Evolutionary conservation across 768 basidiomycete genomes (phyloP).

Genomic region (Leccinellum rugosiceps): DNA sequence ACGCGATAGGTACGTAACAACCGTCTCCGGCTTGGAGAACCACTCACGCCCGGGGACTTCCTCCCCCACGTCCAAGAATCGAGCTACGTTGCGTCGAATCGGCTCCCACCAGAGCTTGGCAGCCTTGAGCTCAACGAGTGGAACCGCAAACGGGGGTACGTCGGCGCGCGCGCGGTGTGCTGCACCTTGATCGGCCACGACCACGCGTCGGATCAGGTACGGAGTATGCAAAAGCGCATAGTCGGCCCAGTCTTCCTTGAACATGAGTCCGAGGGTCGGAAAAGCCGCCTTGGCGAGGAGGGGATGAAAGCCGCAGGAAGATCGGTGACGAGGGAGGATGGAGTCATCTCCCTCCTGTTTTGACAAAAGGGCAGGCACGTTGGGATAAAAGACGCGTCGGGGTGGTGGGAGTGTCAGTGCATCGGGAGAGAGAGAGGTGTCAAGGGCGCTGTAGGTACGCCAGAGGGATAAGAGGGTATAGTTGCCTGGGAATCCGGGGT

Average conservation of each 20-base stretch:
- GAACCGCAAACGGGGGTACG: slow-evolving; percentile 35
- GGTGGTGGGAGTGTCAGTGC: slow-evolving; percentile 59
- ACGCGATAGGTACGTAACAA: slow-evolving; percentile 66
- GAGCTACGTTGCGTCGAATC: slow-evolving; percentile 40
- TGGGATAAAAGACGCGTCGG: slow-evolving; percentile 71
- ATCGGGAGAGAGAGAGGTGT: slow-evolving; percentile 44
- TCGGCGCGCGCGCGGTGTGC: slow-evolving; percentile 38
- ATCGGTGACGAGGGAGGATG: slow-evolving; percentile 39
- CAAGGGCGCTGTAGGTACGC: slow-evolving; percentile 69
- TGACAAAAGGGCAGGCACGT: slow-evolving; percentile 56
- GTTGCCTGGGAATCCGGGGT: slow-evolving; percentile 41
- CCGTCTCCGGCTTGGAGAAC: slow-evolving; percentile 34
- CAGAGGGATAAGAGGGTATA: slow-evolving; percentile 75
- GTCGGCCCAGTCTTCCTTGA: slow-evolving; percentile 75
- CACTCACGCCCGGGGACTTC: slow-evolving; percentile 13
- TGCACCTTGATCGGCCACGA: slow-evolving; percentile 75
- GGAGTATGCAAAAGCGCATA: slow-evolving; percentile 64
- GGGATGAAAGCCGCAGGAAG: slow-evolving; percentile 67
- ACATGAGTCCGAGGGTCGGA: slow-evolving; percentile 65
- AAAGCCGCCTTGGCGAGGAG: slow-evolving; percentile 71
- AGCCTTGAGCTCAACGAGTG: slow-evolving; percentile 39
- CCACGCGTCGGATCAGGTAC: slow-evolving; percentile 70
- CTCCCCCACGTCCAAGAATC: slow-evolving; percentile 39
- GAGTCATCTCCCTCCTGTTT: slow-evolving; percentile 27
- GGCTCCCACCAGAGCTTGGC: slow-evolving; percentile 72